Conservation (phyloP, 441 rosid species). For the Manihot esculenta region DNA sequence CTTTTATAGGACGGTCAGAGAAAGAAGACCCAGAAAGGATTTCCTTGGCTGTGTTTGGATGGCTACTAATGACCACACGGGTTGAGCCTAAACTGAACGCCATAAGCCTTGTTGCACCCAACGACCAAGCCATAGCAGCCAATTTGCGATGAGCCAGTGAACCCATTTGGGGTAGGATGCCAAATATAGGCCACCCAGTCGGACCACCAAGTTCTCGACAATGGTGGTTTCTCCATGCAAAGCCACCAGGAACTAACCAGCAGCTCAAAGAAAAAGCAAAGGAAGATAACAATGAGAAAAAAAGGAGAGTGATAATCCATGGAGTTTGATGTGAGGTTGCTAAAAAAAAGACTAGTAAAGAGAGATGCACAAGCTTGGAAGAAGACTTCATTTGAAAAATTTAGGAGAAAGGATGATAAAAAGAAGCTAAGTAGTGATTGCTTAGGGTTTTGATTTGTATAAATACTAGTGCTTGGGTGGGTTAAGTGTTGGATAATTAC, state of each 20-base stretch:
- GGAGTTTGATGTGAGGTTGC: conserved; percentile 17
- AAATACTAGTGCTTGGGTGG: conserved; percentile 22
- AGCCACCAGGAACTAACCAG: conserved; percentile 64
- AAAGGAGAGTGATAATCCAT: conserved; percentile 25
- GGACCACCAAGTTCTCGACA: conserved; percentile 42
- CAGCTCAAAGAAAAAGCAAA: conserved; percentile 25
- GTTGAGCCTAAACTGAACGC: conserved; percentile 53
- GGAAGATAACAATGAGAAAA: conserved; percentile 23
- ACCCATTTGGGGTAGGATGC: conserved; percentile 55
- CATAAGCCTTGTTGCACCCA: conserved; percentile 51
- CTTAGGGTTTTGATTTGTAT: conserved; percentile 24
- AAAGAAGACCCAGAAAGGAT: conserved; percentile 53
- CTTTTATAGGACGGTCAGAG: conserved; percentile 61
- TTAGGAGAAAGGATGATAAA: too few relatives aligned
- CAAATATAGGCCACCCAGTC: conserved; percentile 51
- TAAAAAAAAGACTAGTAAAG: conserved; percentile 20
- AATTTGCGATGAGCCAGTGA: conserved; percentile 60
- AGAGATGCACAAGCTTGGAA: conserved; percentile 17
- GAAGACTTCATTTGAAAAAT: conserved; percentile 23
- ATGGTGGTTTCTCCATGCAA: conserved; percentile 59
- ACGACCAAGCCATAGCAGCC: conserved; percentile 45
- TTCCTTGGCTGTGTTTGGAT: conserved; percentile 60
- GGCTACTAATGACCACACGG: conserved; percentile 52
- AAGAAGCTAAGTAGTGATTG: conserved; percentile 29
- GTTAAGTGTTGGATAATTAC: conserved; percentile 22